phyloP scores from a whole-genome alignment of 2,329 filamentous ascomycete species.

The Delphinella strobiligena region DNA sequence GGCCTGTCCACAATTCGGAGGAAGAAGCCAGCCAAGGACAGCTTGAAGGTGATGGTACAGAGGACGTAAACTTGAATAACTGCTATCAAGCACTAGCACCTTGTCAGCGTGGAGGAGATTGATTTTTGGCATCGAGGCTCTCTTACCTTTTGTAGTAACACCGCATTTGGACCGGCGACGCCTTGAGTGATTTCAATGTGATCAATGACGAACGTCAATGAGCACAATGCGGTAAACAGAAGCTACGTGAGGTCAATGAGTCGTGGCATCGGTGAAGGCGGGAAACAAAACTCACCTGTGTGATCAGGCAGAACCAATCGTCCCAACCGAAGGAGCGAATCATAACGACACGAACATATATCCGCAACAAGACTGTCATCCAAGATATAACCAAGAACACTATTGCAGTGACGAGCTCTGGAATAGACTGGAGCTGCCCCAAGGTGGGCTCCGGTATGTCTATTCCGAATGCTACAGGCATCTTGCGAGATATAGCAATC shows the following conservation, averaged over 20 bases:
- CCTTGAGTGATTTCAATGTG: background rate
- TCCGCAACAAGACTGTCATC: slow-evolving; percentile 25
- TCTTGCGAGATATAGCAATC: no score
- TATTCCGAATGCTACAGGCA: no score
- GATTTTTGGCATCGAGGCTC: no score
- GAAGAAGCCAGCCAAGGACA: slow-evolving; percentile 35
- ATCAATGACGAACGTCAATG: slow-evolving; percentile 14
- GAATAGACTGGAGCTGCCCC: slow-evolving; percentile 4
- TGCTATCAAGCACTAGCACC: background rate
- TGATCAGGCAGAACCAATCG: slow-evolving; percentile 28
- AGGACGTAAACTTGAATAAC: slow-evolving; percentile 22
- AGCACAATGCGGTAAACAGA: slow-evolving; percentile 22
- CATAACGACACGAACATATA: slow-evolving; percentile 28
- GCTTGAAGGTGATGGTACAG: slow-evolving; percentile 29
- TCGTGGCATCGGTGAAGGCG: no score
- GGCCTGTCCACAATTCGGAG: slow-evolving; percentile 26
- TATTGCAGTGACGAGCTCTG: background rate
- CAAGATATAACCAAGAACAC: slow-evolving; percentile 25
- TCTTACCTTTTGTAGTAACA: no score
- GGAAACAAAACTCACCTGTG: slow-evolving; percentile 22
- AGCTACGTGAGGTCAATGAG: slow-evolving; percentile 11
- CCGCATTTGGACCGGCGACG: background rate
- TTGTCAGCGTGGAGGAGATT: no score
- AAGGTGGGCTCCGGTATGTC: no score
- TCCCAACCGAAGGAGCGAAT: slow-evolving; percentile 32